Base-by-base conservation (phyloP, 495 filamentous ascomycete genomes). In the Clavariopsis aquatica region DNA sequence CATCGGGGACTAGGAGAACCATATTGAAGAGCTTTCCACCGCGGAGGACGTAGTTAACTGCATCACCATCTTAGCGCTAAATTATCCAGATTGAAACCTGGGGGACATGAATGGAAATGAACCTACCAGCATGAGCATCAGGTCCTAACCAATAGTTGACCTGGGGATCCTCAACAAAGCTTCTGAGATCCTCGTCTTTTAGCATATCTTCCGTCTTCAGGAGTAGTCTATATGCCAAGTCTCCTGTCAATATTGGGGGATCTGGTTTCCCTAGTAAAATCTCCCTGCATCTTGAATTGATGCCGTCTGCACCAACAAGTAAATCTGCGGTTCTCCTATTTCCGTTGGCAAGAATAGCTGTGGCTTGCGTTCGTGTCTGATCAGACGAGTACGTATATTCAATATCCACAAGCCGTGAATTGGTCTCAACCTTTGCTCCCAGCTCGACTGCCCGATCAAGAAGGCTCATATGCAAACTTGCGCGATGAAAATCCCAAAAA, bases 81-180 rank as follows among this genome's bases (percentile, higher is more conserved):
- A n/a, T 52, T 8, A 26, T 52, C 20, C 49, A 19, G 49, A 26
- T 15, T 26, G 45, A 23, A 29, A 47, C 8, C 1, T 12, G 17
- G 12, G 22, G 26, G 10, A 19, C 20, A 29, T 17, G 24, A 26
- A 24, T 26, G 27, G 7, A 43, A 19, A 23, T 19, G 19, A 1
- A 54, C 34, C n/a, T 58, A 69, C 66, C 87, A 8, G 80, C 85
- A 74, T 89, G 86, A 10, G 82, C 79, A 27, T 80, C 79, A 0
- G 87, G 86, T 0, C 89, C 88, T 34, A 90, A 72, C 89, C 89
- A 92, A 68, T 89, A 88, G 62, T 89, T 82, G 17, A 90, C 87
- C 29, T 82, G 80, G 1, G 86, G 82, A 27, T 84, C 75, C 15
- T 70, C 60, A 0, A 85, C 77, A 63, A 82, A 75, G 26, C 76